Percentiles rank a stretch among this genome's conserved stretches.
Conservation (phyloP, 1,139 yeast species). For the Insectozyma bohioensis region DNA sequence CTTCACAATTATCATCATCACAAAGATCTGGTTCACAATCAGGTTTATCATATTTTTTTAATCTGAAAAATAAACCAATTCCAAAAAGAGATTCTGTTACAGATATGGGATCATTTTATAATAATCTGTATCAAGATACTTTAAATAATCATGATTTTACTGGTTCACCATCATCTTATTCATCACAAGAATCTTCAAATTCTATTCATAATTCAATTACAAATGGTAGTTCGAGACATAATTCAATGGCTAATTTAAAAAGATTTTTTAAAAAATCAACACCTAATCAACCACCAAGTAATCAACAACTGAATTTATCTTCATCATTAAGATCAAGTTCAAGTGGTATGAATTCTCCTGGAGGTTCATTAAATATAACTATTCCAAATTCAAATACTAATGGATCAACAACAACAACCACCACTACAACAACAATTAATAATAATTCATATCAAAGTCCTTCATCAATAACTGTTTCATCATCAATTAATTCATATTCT, state of each 20-base stretch:
- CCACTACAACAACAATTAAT: too few relatives aligned
- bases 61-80: constrained; percentile 30
- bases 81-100: constrained; percentile 35
- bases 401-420: constrained; percentile 11
- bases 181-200: constrained; percentile 38
- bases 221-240: constrained; percentile 42
- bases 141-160: constrained; percentile 17
- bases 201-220: constrained; percentile 11
- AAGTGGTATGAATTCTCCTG: constrained; percentile 16
- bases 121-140: constrained; percentile 38
- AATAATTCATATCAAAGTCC: constrained; percentile 5
- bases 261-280: constrained; percentile 55
- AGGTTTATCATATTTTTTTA: constrained; percentile 48
- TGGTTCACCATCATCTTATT: constrained; percentile 40
- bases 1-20: constrained; percentile 31
- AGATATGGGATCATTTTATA: constrained; percentile 48
- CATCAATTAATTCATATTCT: constrained; percentile 33
- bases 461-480: constrained; percentile 26
- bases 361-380: constrained; percentile 9
- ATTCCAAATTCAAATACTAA: constrained; percentile 18
- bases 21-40: constrained; percentile 47
- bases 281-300: constrained; percentile 25
- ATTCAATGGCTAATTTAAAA: constrained; percentile 74
- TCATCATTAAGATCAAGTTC: constrained; percentile 35
- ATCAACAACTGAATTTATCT: constrained; percentile 38